phyloP scores from a whole-genome alignment of 768 basidiomycete genomes.

The Podaxis sp. region DNA sequence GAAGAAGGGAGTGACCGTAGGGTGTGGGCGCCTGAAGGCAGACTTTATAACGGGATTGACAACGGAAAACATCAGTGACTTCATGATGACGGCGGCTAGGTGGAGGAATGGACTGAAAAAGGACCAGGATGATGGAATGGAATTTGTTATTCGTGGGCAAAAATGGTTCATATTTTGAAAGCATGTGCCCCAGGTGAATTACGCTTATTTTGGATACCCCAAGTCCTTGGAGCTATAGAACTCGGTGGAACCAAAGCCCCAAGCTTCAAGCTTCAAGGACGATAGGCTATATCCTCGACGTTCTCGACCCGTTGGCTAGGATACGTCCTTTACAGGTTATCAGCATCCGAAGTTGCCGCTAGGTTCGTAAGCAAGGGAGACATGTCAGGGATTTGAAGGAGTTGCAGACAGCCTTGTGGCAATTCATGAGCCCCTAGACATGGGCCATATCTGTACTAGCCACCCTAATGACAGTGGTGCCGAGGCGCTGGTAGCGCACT shows the following conservation, averaged over 20 bases:
- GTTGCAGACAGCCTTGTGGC: not conserved
- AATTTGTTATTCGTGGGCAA: constrained; percentile 2
- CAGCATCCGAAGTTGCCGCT: not conserved
- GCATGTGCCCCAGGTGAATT: not conserved
- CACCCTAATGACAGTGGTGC: not conserved
- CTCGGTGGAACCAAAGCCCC: not conserved
- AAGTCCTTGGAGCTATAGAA: not conserved
- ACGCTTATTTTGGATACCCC: not conserved
- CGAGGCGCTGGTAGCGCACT: not conserved
- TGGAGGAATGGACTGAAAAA: not conserved
- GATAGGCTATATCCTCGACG: not conserved
- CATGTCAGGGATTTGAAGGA: not conserved
- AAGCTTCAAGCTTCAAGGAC: too few relatives aligned
- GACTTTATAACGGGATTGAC: not conserved
- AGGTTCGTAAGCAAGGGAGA: not conserved
- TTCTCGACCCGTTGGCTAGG: not conserved
- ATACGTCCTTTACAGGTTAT: not conserved
- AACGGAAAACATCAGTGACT: constrained; percentile 10
- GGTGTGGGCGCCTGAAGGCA: not conserved
- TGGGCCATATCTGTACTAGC: not conserved
- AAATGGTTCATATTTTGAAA: not conserved
- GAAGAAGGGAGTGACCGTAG: not conserved
- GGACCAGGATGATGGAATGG: constrained; percentile 1
- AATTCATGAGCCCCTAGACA: not conserved
- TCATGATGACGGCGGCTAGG: constrained; percentile 11